phyloP scores from a whole-genome alignment of 2,329 filamentous ascomycete species.

The Hypoxylon sp. region DNA sequence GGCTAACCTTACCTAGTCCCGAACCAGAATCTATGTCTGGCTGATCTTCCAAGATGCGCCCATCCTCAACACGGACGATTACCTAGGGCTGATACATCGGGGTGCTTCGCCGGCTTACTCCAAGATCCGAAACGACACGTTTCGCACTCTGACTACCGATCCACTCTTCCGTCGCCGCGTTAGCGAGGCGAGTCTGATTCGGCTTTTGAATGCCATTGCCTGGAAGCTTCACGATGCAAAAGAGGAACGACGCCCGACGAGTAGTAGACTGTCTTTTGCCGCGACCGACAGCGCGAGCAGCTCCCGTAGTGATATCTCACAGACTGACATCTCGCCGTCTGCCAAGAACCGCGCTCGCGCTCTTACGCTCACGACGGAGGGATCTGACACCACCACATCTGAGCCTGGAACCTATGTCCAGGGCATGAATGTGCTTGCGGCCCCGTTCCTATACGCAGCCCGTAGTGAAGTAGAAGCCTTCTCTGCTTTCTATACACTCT shows the following conservation, averaged over 20 bases:
- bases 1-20: constrained; percentile 73
- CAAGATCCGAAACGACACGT: constrained; percentile 99
- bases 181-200: constrained; percentile 94
- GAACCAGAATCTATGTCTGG: constrained; percentile 95
- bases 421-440: constrained; percentile 98
- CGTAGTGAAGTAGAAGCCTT: constrained; percentile 96
- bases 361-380: constrained; percentile 73
- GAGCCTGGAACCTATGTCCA: constrained; percentile 94
- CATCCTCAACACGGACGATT: constrained; percentile 86
- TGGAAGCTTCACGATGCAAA: constrained; percentile 91
- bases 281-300: constrained; percentile 57
- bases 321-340: constrained; percentile 59
- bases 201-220: constrained; percentile 92
- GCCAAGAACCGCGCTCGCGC: constrained; percentile 69
- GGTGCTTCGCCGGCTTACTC: constrained; percentile 94
- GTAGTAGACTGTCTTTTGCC: constrained; percentile 52
- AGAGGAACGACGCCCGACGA: constrained; percentile 60
- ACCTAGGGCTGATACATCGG: constrained; percentile 90
- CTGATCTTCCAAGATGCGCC: constrained; percentile 91
- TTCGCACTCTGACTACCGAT: constrained; percentile 95
- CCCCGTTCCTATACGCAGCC: constrained; percentile 94
- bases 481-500: constrained; percentile 87
- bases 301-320: constrained; percentile 57
- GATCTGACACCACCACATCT: constrained; percentile 71
- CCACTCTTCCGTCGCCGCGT: constrained; percentile 96